phyloP scores from a whole-genome alignment of 2,329 filamentous ascomycete species.

The Penicillium sp. region DNA sequence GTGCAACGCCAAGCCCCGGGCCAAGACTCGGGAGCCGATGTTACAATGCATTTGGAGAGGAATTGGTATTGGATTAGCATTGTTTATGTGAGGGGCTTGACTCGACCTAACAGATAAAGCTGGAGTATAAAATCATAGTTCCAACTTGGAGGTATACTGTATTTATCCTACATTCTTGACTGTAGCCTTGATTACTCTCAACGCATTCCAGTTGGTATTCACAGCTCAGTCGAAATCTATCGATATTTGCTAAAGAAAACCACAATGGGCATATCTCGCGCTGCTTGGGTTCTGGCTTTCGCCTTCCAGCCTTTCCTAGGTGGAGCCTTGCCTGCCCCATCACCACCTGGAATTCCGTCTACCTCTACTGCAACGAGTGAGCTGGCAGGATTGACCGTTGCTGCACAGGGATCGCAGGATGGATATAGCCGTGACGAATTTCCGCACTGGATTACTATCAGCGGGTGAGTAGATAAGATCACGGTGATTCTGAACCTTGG shows the following conservation, averaged over 20 bases:
- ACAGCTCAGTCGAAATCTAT: background rate
- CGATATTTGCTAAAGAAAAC: background rate
- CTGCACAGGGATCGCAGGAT: slow-evolving; percentile 53
- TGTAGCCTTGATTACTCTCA: background rate
- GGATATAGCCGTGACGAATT: slow-evolving; percentile 68
- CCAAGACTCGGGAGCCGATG: slow-evolving; percentile 14
- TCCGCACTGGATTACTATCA: slow-evolving; percentile 65
- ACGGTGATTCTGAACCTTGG: background rate
- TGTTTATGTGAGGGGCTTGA: background rate
- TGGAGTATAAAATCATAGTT: background rate
- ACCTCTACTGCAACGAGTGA: slow-evolving; percentile 57
- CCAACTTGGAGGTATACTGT: background rate
- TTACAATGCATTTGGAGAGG: slow-evolving; percentile 9
- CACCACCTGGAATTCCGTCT: slow-evolving; percentile 63
- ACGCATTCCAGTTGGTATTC: background rate
- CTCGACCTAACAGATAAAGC: background rate
- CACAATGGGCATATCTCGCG: background rate
- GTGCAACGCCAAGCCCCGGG: slow-evolving; percentile 18
- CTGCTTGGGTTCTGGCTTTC: slow-evolving; percentile 16
- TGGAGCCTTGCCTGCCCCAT: slow-evolving; percentile 29
- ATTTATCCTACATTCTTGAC: background rate
- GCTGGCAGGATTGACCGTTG: slow-evolving; percentile 60
- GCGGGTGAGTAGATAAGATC: slow-evolving; percentile 40
- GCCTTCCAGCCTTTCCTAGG: slow-evolving; percentile 18
- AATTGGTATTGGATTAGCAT: background rate